Evolutionary conservation across 768 basidiomycete species (phyloP).

Genomic region (Chalciporus sphaerocephalus): DNA sequence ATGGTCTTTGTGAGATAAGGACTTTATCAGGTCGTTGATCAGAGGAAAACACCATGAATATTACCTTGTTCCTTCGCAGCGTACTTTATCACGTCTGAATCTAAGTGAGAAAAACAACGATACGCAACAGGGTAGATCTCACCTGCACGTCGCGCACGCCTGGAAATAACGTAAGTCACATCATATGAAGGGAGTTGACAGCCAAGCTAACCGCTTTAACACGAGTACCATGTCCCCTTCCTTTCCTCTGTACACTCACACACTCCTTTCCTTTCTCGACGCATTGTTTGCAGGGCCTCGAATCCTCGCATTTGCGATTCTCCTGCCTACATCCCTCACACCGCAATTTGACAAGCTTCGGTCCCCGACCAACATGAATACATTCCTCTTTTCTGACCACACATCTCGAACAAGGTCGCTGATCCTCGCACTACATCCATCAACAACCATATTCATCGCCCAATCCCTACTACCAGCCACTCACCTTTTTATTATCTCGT

Average conservation of each 20-base stretch:
- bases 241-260: constrained; percentile 45
- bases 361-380: constrained; percentile 50
- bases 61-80: constrained; percentile 57
- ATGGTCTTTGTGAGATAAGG: constrained; percentile 38
- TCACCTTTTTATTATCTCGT: constrained; percentile 63
- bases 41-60: constrained; percentile 7
- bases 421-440: constrained; percentile 50
- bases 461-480: constrained; percentile 1
- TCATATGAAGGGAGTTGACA: constrained; percentile 1
- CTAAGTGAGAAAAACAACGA: constrained; percentile 13
- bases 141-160: constrained; percentile 63
- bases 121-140: constrained; percentile 17
- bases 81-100: constrained; percentile 55
- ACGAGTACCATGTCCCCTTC: constrained; percentile 54
- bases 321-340: constrained; percentile 55
- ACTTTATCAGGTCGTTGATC: constrained; percentile 5
- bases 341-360: constrained; percentile 55
- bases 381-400: constrained; percentile 51
- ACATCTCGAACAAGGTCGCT: constrained; percentile 60
- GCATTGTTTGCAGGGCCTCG: constrained; percentile 52
- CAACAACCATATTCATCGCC: neutral
- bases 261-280: constrained; percentile 45
- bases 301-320: constrained; percentile 57
- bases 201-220: constrained; percentile 51
- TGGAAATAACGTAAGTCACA: constrained; percentile 22